phyloP scores from a whole-genome alignment of 2,329 filamentous ascomycete genomes.

The Ceratocystis diversiconidia region DNA sequence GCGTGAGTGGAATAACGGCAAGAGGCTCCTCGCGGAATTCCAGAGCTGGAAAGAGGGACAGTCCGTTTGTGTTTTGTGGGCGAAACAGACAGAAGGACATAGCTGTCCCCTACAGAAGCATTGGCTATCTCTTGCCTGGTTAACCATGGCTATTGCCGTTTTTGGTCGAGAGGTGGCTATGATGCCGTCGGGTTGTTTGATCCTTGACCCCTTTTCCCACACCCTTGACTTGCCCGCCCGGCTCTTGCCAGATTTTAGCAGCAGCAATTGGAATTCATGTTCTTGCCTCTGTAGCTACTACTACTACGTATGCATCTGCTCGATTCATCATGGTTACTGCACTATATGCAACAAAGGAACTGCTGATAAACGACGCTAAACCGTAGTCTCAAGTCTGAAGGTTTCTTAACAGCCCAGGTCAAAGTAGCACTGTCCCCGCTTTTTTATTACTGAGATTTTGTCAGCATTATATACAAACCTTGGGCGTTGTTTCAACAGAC shows the following conservation, averaged over 20 bases:
- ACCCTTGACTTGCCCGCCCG: neutral
- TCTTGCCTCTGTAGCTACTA: too few relatives aligned
- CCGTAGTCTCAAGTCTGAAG: neutral
- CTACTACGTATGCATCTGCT: too few relatives aligned
- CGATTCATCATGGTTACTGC: too few relatives aligned
- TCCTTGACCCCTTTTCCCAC: neutral
- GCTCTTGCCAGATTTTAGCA: neutral
- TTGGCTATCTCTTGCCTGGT: neutral
- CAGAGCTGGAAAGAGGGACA: neutral
- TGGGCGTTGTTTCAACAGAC: neutral
- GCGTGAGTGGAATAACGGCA: neutral
- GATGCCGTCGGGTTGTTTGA: neutral
- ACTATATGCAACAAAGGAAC: too few relatives aligned
- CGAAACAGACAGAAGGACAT: neutral
- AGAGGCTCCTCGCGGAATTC: neutral
- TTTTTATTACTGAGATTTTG: conserved; percentile 1
- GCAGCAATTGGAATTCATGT: too few relatives aligned
- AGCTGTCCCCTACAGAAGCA: neutral
- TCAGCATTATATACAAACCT: neutral
- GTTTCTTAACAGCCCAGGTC: too few relatives aligned
- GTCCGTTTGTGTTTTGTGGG: neutral
- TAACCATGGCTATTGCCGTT: neutral
- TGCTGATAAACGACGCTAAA: neutral
- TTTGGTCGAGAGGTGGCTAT: neutral
- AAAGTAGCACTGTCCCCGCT: neutral